Base-by-base conservation (phyloP, 2,329 filamentous ascomycete genomes). In the Pseudocercospora cruenta region DNA sequence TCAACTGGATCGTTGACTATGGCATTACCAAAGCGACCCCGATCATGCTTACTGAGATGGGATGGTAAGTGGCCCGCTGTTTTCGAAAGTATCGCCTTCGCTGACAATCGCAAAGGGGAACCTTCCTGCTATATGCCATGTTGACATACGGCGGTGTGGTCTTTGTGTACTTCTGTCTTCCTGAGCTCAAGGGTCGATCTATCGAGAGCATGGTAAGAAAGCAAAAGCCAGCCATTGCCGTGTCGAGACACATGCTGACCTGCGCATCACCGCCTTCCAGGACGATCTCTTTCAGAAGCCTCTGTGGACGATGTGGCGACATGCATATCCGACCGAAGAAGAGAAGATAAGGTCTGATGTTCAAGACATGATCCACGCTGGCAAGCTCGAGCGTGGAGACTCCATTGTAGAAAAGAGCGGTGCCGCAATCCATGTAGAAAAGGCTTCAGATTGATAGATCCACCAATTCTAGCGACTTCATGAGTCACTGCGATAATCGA, bases 1-100 rank as follows among this genome's bases (percentile, higher is more conserved):
- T 66, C 51, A 70, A 70, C 57, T 70, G 69, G 69, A 71, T 71
- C 33, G 69, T 71, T 24, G 66, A 70, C 64, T 70, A 70, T 26
- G 68, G 67, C 10, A 67, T 69, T 60, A 70, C 67, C 4, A 63
- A 65, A 47, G 68, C 68, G 2, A 69, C 68, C 2, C 67, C 68
- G 12, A 39, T 64, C 33, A 71, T 70, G 68, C 57, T 70, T 22
- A 69, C 67, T 22, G 62, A 71, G 10, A 65, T 69, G 67, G 69
- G 67, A 14, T 68, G 60, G 24, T 22, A 28, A 33, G 31, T 33
- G 10, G 7, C 31, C 8, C 31, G 31, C 31, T 33, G 31, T n/a
- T 10, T 26, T 10, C 60, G 28, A 24, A 10, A 16, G n/a, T 28
- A 21, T 60, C 63, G 45, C 63, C 60, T 31, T 43, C 60, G 12